These are phyloP conservation scores for Xylariaceae sp. DNA, from an alignment of 2,329 filamentous ascomycete genomes.

Conservation along the genomic window DNA sequence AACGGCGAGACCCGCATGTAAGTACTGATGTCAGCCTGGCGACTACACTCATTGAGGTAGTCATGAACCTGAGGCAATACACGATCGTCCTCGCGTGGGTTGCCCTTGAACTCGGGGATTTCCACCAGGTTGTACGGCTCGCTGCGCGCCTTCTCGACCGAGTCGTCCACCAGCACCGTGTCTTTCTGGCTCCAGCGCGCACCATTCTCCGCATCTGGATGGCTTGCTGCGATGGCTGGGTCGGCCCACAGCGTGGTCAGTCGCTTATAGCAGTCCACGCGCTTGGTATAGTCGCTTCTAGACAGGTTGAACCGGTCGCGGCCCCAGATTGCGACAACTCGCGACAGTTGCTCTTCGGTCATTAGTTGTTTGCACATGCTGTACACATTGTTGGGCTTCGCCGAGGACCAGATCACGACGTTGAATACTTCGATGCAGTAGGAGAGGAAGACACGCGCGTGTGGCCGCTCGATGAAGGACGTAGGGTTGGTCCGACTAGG, in stretches of 20 bases:
- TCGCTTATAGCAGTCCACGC: slow-evolving; percentile 89
- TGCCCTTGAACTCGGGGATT: slow-evolving; percentile 74
- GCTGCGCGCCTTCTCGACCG: slow-evolving; percentile 73
- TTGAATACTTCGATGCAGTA: slow-evolving; percentile 75
- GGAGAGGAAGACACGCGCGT: slow-evolving; percentile 68
- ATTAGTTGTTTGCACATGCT: slow-evolving; percentile 70
- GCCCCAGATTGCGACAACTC: slow-evolving; percentile 74
- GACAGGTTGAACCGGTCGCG: slow-evolving; percentile 76
- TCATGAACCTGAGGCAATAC: slow-evolving; percentile 63
- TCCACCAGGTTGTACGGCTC: slow-evolving; percentile 84
- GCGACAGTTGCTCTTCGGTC: slow-evolving; percentile 50
- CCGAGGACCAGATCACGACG: slow-evolving; percentile 91
- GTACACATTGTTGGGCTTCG: slow-evolving; percentile 70
- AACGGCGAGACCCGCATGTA: slow-evolving; percentile 50
- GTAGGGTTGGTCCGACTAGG: slow-evolving; percentile 54
- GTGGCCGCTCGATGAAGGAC: slow-evolving; percentile 67
- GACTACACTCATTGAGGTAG: slow-evolving; percentile 59
- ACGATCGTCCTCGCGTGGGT: slow-evolving; percentile 42
- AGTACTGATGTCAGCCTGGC: slow-evolving; percentile 63
- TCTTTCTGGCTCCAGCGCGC: slow-evolving; percentile 76
- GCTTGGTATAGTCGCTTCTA: slow-evolving; percentile 62
- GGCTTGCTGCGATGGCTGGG: slow-evolving; percentile 44
- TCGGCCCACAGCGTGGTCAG: slow-evolving; percentile 72
- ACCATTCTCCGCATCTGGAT: slow-evolving; percentile 45
- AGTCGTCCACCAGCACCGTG: slow-evolving; percentile 90